phyloP scores from a whole-genome alignment of 768 basidiomycete species.

The Aureoboletus auriporus region DNA sequence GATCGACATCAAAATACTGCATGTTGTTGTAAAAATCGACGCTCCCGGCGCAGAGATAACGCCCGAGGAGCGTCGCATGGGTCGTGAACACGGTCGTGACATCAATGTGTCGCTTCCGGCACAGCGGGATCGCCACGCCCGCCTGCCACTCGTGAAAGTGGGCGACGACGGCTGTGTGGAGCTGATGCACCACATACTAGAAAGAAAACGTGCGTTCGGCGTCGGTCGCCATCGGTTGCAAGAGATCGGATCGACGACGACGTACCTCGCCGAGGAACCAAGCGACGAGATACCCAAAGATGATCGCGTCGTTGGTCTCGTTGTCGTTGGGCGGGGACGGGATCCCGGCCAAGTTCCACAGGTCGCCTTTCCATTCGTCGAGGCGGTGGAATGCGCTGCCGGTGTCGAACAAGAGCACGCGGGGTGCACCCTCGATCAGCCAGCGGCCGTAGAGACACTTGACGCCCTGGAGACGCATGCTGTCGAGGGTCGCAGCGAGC shows the following conservation, averaged over 20 bases:
- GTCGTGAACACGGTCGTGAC: slow-evolving; percentile 99
- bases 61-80: slow-evolving; percentile 95
- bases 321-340: slow-evolving; percentile 94
- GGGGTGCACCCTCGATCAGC: slow-evolving; percentile 96
- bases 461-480: slow-evolving; percentile 86
- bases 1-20: slow-evolving; percentile 99
- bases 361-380: slow-evolving; percentile 98
- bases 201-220: not conserved
- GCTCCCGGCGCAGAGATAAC: slow-evolving; percentile 96
- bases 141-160: slow-evolving; percentile 99
- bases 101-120: slow-evolving; percentile 95
- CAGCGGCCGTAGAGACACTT: slow-evolving; percentile 95
- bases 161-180: slow-evolving; percentile 83
- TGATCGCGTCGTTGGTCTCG: slow-evolving; percentile 97
- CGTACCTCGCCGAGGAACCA: slow-evolving; percentile 99
- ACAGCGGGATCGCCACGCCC: slow-evolving; percentile 90
- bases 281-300: slow-evolving; percentile 96
- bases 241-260: slow-evolving; percentile 8
- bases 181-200: slow-evolving; percentile 79
- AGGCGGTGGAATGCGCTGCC: slow-evolving; percentile 81
- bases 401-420: slow-evolving; percentile 94
- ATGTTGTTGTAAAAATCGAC: slow-evolving; percentile 99
- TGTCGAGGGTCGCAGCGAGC: slow-evolving; percentile 68
- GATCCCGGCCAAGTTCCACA: slow-evolving; percentile 98
- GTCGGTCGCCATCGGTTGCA: slow-evolving; percentile 1